phyloP scores from a whole-genome alignment of 129 eudicot species.

The Helichrysum umbraculigerum region DNA sequence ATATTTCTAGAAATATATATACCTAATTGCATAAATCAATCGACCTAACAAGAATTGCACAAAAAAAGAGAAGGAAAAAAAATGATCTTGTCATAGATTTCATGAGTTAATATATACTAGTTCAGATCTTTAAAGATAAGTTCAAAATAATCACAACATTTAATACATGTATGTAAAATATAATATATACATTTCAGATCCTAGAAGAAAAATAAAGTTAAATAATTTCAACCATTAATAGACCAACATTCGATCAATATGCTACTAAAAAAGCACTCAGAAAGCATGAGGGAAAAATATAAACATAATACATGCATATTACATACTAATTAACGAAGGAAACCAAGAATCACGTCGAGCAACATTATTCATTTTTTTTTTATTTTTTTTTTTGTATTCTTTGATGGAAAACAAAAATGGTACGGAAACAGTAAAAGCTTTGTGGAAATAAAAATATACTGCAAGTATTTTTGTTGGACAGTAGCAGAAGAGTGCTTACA shows the following conservation, averaged over 20 bases:
- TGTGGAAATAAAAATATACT: neutral
- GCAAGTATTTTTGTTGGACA: neutral
- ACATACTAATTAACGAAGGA: neutral
- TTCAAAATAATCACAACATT: neutral
- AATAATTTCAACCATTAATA: neutral
- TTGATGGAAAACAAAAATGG: neutral
- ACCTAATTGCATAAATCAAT: neutral
- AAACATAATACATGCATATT: neutral
- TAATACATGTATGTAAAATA: too few relatives aligned
- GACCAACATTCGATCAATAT: neutral
- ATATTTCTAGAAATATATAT: too few relatives aligned
- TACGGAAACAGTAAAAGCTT: neutral
- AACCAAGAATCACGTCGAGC: neutral
- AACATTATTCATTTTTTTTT: neutral
- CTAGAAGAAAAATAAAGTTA: neutral
- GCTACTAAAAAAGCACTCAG: neutral
- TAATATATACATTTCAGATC: too few relatives aligned
- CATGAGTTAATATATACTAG: neutral
- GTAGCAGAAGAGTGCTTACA: slow-evolving; percentile 12
- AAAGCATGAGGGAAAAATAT: neutral
- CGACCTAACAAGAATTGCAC: neutral
- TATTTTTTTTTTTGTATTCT: neutral
- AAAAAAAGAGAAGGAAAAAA: too few relatives aligned
- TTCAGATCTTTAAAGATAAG: neutral
- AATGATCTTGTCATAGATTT: neutral